Base-by-base conservation (phyloP, 2,329 filamentous ascomycete genomes). In the Talaromyces rugulosus region DNA sequence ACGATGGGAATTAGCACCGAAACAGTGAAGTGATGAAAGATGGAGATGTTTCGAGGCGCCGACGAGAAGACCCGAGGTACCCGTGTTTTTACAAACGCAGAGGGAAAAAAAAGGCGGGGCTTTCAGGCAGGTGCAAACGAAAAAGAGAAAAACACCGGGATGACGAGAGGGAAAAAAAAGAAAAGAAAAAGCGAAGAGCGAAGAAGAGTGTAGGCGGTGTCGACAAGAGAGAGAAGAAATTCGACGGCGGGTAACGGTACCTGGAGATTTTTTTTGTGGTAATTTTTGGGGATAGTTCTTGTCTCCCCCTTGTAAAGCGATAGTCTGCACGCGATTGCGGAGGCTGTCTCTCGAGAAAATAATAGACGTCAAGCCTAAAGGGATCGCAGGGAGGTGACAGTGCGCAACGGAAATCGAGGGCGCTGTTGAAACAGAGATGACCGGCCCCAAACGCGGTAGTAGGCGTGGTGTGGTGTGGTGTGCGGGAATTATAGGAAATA, bases 261-360 rank as follows among this genome's bases (percentile, higher is more conserved):
- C 40, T n/a, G 16, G n/a, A 6, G 40, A n/a, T 51, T 51, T 51
- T 51, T 51, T 51, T 51, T 23, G n/a, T 8, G 5, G 27, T 51
- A 27, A 12, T 51, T 51, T 51, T 51, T 55, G 16, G n/a, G 51
- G 23, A 56, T 34, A 34, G 33, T 2, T 56, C 55, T 63, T 65
- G 11, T 58, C 50, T 61, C 64, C 63, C 65, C 69, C 64, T 72
- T 66, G 65, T 58, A 60, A 66, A 64, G 59, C 54, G 62, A 64
- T 60, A 64, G 52, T 64, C 50, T 64, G 53, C 53, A 63, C 68
- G 72, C 68, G 68, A 69, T 60, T 71, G 47, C 47, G 12, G 40
- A 44, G 40, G n/a, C n/a, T 44, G 40, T 44, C 40, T 44, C 47
- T 51, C 18, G 47, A 14, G 18, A 51, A 14, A 27, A 30, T 5